Percentiles rank a stretch among this genome's conserved stretches.
These are phyloP conservation scores for Insectozyma bohioensis DNA, from an alignment of 1,139 yeast genomes.

Conservation along the genomic window DNA sequence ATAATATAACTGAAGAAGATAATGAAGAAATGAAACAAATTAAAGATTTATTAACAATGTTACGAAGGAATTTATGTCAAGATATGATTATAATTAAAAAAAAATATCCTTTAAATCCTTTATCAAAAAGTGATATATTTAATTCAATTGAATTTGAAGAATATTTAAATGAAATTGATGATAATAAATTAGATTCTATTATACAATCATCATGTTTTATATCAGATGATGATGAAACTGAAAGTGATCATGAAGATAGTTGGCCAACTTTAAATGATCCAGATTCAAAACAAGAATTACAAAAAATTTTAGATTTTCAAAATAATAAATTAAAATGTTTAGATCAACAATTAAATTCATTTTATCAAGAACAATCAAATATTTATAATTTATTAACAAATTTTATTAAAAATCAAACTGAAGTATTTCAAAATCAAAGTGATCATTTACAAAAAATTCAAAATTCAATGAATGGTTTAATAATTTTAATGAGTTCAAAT, in stretches of 20 bases:
- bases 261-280: slow-evolving; percentile 7
- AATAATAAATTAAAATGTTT: slow-evolving; percentile 15
- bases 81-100: slow-evolving; percentile 32
- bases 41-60: slow-evolving; percentile 20
- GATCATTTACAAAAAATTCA: slow-evolving; percentile 22
- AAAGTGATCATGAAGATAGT: slow-evolving; percentile 9
- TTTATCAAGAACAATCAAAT: slow-evolving; percentile 18
- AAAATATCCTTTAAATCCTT: slow-evolving; percentile 26
- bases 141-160: slow-evolving; percentile 21
- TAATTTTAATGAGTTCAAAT: slow-evolving; percentile 20
- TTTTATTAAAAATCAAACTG: slow-evolving; percentile 22
- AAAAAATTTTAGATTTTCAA: slow-evolving; percentile 16
- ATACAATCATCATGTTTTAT: slow-evolving; percentile 12
- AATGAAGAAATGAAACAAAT: slow-evolving; percentile 16
- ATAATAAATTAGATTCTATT: slow-evolving; percentile 10
- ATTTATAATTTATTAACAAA: slow-evolving; percentile 16
- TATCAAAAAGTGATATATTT: slow-evolving; percentile 30
- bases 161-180: slow-evolving; percentile 20
- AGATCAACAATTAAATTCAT: slow-evolving; percentile 18
- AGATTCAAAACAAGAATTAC: slow-evolving; percentile 12
- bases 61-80: slow-evolving; percentile 30
- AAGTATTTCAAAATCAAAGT: slow-evolving; percentile 20
- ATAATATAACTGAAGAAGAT: slow-evolving; percentile 4
- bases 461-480: slow-evolving; percentile 21
- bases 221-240: slow-evolving; percentile 12